Percentiles rank a stretch among this genome's conserved stretches.
These are phyloP conservation scores for Carex cristatella DNA, from an alignment of 176 grass and related monocot genomes.

Conservation along the genomic window DNA sequence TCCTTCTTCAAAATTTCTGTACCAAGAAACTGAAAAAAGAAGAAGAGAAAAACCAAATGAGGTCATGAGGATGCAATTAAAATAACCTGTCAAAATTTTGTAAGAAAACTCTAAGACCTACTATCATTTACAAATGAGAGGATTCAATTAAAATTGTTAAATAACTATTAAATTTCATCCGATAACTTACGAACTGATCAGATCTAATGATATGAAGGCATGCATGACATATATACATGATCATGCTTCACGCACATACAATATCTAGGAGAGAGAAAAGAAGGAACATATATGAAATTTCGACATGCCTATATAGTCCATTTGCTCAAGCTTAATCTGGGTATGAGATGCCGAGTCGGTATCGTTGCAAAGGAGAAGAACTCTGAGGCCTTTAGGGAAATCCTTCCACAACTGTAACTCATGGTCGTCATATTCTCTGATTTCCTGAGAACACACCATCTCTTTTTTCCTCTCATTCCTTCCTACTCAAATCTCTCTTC, in stretches of 20 bases:
- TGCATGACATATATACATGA: neutral
- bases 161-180: neutral
- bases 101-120: neutral
- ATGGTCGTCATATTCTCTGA: conserved; percentile 17
- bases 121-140: neutral
- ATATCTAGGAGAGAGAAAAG: neutral
- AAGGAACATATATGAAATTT: neutral
- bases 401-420: conserved; percentile 41
- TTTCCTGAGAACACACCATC: conserved; percentile 20
- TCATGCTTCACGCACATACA: neutral
- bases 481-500: conserved; percentile 12
- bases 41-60: neutral
- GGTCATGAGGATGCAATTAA: neutral
- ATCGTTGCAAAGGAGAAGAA: conserved; percentile 33
- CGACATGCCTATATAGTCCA: conserved; percentile 34
- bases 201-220: neutral
- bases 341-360: conserved; percentile 22
- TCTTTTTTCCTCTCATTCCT: conserved; percentile 16
- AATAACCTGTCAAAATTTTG: no score
- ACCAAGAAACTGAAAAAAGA: conserved; percentile 26
- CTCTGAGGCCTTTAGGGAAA: conserved; percentile 40
- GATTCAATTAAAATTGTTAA: neutral
- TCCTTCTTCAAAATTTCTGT: conserved; percentile 23
- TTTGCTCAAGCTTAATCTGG: conserved; percentile 26
- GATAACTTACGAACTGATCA: neutral